These are phyloP conservation scores for Stenocarpella maydis DNA, from an alignment of 2,329 filamentous ascomycete species.

Conservation along the genomic window DNA sequence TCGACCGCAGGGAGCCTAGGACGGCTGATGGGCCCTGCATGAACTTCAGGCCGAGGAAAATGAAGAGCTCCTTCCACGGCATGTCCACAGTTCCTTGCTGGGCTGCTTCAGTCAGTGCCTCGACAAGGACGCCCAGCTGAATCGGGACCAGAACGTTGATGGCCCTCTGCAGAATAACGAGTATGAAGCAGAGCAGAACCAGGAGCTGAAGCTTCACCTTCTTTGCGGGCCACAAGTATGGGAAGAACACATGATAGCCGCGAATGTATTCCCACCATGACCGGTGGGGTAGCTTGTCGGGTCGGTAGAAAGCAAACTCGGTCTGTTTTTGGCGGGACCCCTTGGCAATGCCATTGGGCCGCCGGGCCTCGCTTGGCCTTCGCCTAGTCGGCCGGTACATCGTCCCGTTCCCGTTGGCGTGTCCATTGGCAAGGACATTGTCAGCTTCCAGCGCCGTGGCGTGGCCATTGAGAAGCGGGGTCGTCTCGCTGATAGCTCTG, in stretches of 20 bases:
- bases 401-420: slow-evolving; percentile 42
- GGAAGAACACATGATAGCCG: slow-evolving; percentile 93
- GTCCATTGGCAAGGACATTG: slow-evolving; percentile 38
- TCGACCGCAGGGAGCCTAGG: slow-evolving; percentile 80
- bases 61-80: slow-evolving; percentile 76
- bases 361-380: slow-evolving; percentile 40
- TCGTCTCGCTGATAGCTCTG: slow-evolving; percentile 59
- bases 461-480: slow-evolving; percentile 66
- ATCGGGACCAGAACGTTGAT: slow-evolving; percentile 88
- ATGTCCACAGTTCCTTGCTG: slow-evolving; percentile 55
- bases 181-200: slow-evolving; percentile 81
- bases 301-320: slow-evolving; percentile 83
- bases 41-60: slow-evolving; percentile 81
- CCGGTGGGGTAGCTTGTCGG: slow-evolving; percentile 83
- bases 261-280: slow-evolving; percentile 97
- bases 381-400: slow-evolving; percentile 39
- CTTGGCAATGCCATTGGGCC: slow-evolving; percentile 49
- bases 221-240: slow-evolving; percentile 94
- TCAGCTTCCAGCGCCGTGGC: slow-evolving; percentile 44
- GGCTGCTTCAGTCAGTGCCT: slow-evolving; percentile 66
- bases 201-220: slow-evolving; percentile 76
- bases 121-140: slow-evolving; percentile 82
- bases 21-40: slow-evolving; percentile 90
- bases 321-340: slow-evolving; percentile 53
- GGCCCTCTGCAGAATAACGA: slow-evolving; percentile 81